Conservation (phyloP, 2,329 filamentous ascomycete genomes). For the Sarocladium brachiariae region DNA sequence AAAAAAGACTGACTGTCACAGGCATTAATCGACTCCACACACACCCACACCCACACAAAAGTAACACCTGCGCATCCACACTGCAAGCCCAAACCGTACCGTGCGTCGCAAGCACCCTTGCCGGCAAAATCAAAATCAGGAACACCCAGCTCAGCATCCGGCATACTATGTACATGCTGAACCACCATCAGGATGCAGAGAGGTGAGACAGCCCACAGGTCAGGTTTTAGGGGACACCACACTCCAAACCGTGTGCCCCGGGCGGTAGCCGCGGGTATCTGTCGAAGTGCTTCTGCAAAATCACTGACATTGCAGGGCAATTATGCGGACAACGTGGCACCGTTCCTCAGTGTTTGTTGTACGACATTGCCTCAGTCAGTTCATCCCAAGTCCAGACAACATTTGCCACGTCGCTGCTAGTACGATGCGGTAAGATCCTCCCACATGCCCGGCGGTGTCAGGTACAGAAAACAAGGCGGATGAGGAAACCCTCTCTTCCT, state of each 20-base stretch:
- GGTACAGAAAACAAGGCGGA: neutral
- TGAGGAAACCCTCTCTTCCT: neutral
- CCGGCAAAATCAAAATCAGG: conserved; percentile 4
- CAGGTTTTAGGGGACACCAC: conserved; percentile 3
- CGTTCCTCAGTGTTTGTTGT: neutral
- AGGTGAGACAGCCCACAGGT: neutral
- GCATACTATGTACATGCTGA: too few species aligned
- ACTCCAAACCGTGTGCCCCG: neutral
- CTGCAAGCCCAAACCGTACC: too few species aligned
- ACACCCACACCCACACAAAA: neutral
- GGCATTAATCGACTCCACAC: neutral
- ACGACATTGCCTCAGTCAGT: neutral
- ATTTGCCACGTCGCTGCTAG: conserved; percentile 1
- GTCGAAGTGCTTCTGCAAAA: neutral
- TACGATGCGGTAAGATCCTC: too few species aligned
- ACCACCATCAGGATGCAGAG: neutral
- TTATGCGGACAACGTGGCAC: conserved; percentile 4
- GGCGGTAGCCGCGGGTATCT: conserved; percentile 6
- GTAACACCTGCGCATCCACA: too few species aligned
- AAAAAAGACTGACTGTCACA: neutral
- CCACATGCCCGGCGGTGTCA: too few species aligned
- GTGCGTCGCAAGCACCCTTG: neutral
- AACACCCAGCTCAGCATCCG: neutral
- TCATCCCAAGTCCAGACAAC: neutral
- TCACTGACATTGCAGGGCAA: neutral